Base-by-base conservation (phyloP, 2,329 filamentous ascomycete genomes). In the Acephala macrosclerotiorum region DNA sequence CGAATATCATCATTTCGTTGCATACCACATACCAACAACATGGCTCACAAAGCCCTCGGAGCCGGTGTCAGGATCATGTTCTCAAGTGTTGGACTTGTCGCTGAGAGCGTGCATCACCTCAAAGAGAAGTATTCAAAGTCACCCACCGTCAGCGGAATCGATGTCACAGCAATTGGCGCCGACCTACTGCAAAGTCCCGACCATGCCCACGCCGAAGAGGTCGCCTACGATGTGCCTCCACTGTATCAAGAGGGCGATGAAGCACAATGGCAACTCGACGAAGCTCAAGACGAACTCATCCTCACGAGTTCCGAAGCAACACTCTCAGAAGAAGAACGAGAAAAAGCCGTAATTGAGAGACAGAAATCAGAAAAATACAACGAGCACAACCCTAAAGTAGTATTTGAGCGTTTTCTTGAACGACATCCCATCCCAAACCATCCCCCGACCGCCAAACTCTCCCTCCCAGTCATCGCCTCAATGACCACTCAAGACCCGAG, bases 391-490 rank as follows among this genome's bases (percentile, higher is more conserved):
- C 59, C 53, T 55, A 57, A 49, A 33, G 51, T 33, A 7, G 40
- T 58, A 8, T 49, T 47, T 22, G 22, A 58, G 6, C 14, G 26
- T 9, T 63, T 59, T 25, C 16, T 66, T 16, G n/a, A 51, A 9
- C 18, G 60, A 20, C 47, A 66, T 49, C 64, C 64, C 12, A n/a
- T 47, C 2, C 64, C 57, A 47, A 36, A 18, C 14, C 25, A 14
- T n/a, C 42, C 56, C 20, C 26, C 58, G 3, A 16, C 22, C 3
- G 35, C 45, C 8, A 49, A 47, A 35, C 49, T 67, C 22, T n/a
- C 40, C n/a, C 53, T 67, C 14, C 65, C 65, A 7, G 80, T 86
- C n/a, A 79, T 86, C 16, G 72, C 82, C 83, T 0, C 84, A 87
- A 65, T 76, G 84, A 2, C 79, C 84, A 3, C 84, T 84, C 25